phyloP scores from a whole-genome alignment of 768 basidiomycete species.

The Brasilioporus rufonigricans region DNA sequence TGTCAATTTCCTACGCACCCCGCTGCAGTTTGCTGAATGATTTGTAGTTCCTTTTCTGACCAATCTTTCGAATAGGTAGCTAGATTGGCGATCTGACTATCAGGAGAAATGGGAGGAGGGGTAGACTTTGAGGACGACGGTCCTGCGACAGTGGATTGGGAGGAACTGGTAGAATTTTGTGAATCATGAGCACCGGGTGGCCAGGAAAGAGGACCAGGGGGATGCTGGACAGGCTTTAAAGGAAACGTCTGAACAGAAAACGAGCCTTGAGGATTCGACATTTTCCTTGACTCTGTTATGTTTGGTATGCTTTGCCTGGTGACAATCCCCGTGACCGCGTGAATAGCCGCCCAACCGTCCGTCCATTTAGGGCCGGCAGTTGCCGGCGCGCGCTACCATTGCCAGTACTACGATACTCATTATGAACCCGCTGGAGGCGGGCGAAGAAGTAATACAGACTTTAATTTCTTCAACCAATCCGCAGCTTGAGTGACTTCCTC shows the following conservation, averaged over 20 bases:
- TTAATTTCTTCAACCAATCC: conserved; percentile 65
- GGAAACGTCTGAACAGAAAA: conserved; percentile 30
- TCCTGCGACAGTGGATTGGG: conserved; percentile 19
- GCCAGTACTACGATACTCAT: neutral
- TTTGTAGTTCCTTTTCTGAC: conserved; percentile 50
- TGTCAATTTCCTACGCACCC: conserved; percentile 39
- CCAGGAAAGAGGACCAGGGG: neutral
- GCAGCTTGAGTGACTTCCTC: conserved; percentile 76
- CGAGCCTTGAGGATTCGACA: conserved; percentile 30
- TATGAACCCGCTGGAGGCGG: conserved; percentile 4
- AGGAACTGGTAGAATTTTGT: conserved; percentile 5
- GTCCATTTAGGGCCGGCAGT: conserved; percentile 35
- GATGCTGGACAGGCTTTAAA: conserved; percentile 14
- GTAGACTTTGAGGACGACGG: conserved; percentile 23
- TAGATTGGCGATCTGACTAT: conserved; percentile 27
- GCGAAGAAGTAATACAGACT: conserved; percentile 31
- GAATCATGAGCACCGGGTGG: conserved; percentile 1
- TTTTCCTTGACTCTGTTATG: conserved; percentile 36
- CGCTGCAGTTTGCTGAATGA: conserved; percentile 44
- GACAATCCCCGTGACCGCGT: conserved; percentile 38
- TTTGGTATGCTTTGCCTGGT: conserved; percentile 38
- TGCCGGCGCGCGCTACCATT: neutral
- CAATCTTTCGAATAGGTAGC: conserved; percentile 34
- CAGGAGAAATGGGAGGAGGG: conserved; percentile 7
- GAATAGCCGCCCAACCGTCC: conserved; percentile 19